Base-by-base conservation (phyloP, 257 asterid species). In the Rubia yunnanensis region DNA sequence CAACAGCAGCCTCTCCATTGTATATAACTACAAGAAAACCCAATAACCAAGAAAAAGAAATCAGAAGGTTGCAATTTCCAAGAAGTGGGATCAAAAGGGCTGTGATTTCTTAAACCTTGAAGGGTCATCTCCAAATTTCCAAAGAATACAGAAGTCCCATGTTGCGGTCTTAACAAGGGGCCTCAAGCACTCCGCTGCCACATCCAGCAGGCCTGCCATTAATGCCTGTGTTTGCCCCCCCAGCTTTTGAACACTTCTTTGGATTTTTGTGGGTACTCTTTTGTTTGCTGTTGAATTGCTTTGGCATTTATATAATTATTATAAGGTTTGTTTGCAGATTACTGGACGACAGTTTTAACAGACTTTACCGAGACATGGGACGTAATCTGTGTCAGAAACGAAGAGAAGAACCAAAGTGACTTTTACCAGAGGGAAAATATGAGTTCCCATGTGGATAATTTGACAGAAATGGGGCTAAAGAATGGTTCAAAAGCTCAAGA, bases 91-190 rank as follows among this genome's bases (percentile, higher is more conserved):
- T 44, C 52, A 44, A 44, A 11, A 54, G 11, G 44, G n/a, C 10
- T 38, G 44, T 18, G 54, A 14, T 4, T 2, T 10, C 22, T 24
- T 53, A 48, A 57, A 87, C 96, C 88, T 90, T 54, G 92, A 82
- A 56, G 97, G 95, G 70, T 90, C 96, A 80, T 85, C 86, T 3
- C 96, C 97, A 52, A 87, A 68, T 70, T 78, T 79, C 97, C 97
- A 90, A 64, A 90, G 76, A 74, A 90, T 81, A 73, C 84, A 85
- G 59, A 79, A 90, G 44, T 88, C 97, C 97, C 96, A 90, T 46
- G 72, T 76, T 27, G 72, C 70, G 26, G 68, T 73, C 66, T 81
- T 71, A 34, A 84, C 80, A 28, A 90, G 83, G 68, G 87, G 84
- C 28, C 90, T 82, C 36, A 90, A 72, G 77, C 86, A 72, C 54